These are phyloP conservation scores for Chlorophyllum brunneum DNA, from an alignment of 768 basidiomycete species.

Conservation along the genomic window DNA sequence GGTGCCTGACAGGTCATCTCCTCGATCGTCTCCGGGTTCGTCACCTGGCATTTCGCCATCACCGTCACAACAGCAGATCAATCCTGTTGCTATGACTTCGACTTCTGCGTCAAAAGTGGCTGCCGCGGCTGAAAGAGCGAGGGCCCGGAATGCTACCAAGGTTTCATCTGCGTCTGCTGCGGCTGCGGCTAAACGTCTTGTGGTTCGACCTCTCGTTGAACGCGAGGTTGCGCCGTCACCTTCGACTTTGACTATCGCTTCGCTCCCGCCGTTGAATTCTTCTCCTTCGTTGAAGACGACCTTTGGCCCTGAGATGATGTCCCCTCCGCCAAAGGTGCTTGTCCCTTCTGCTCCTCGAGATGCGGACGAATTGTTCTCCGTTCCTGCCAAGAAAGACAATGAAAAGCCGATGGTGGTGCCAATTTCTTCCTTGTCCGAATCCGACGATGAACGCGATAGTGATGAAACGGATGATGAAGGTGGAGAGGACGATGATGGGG, in stretches of 20 bases:
- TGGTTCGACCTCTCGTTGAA: not conserved
- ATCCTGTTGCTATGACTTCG: slow-evolving; percentile 1
- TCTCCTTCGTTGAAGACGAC: slow-evolving; percentile 14
- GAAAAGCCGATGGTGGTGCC: slow-evolving; percentile 6
- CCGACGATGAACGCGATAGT: slow-evolving; percentile 3
- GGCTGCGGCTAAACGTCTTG: not conserved
- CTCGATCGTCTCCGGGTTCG: not conserved
- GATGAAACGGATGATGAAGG: not conserved
- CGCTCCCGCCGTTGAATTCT: slow-evolving; percentile 9
- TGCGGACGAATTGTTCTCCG: slow-evolving; percentile 8
- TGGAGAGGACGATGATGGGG: not conserved
- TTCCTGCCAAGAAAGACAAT: not conserved
- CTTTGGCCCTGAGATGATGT: not conserved
- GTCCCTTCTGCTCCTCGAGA: not conserved
- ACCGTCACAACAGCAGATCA: not conserved
- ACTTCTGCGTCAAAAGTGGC: slow-evolving; percentile 11
- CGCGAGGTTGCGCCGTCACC: not conserved
- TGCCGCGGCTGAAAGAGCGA: slow-evolving; percentile 10
- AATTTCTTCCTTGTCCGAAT: slow-evolving; percentile 8
- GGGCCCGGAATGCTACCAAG: not conserved
- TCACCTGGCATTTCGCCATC: not conserved
- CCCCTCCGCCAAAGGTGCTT: slow-evolving; percentile 15
- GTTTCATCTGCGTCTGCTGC: slow-evolving; percentile 8
- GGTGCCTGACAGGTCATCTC: not conserved
- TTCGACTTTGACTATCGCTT: slow-evolving; percentile 4